Base-by-base conservation (phyloP, 352 stramenopile species). In the Globisporangium recalcitrans region DNA sequence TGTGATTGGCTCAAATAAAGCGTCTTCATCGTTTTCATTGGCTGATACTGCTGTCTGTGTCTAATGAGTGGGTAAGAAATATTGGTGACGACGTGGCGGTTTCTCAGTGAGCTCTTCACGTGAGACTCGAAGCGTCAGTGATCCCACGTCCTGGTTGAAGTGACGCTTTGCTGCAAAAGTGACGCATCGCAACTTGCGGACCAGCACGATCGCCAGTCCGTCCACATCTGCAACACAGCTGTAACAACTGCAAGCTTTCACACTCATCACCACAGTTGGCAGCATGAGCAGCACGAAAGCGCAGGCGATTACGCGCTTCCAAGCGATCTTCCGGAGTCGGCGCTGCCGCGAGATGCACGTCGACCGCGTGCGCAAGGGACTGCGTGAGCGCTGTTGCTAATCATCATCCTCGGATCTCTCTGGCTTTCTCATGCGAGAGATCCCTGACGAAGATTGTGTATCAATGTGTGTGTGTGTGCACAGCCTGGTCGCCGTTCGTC, bases 401-500 rank as follows among this genome's bases (percentile, higher is more conserved):
- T 53, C 14, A n/a, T n/a, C n/a, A n/a, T n/a, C n/a, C n/a, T n/a
- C n/a, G n/a, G n/a, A n/a, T n/a, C 8, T 47, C 7, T 29, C 56
- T 46, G 38, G 21, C 32, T 58, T 36, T 34, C 5, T 34, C 24
- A 21, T 22, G 16, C n/a, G 42, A 49, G n/a, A 51, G 11, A 21
- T 36, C 6, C 8, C 14, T 27, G 22, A 31, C 46, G 48, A 19
- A 53, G 47, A n/a, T 2, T 34, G 38, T 62, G 47, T 34, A 24
- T 31, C 8, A 4, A 46, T 44, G 57, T 63, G 11, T 32, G 51
- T 19, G n/a, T 27, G 53, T 32, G 21, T 21, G 7, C 60, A 32
- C 55, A 90, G 81, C 79, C 2, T 90, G 81, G 78, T 88, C 81
- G 26, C 81, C 81, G 8, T 90, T 87, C 40, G 75, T 88, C 22